Evolutionary conservation across 176 grass and related monocot genomes (phyloP).

Genomic region (Ensete glaucum): DNA sequence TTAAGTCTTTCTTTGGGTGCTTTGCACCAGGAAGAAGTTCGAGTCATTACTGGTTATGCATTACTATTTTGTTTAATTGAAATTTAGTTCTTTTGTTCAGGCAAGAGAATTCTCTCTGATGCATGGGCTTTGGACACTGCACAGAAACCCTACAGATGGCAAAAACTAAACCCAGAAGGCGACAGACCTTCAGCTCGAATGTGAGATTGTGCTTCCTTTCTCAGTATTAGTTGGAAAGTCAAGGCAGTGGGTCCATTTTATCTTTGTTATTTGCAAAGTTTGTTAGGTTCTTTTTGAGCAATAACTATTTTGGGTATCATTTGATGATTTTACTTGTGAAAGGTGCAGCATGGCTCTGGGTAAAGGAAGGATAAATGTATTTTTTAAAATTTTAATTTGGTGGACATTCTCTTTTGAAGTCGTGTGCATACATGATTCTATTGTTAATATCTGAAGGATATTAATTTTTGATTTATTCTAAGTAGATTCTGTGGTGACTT

Average conservation of each 20-base stretch:
- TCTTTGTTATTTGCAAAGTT: background rate
- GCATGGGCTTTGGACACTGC: conserved; percentile 94
- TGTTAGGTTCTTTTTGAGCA: background rate
- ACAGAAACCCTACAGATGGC: conserved; percentile 97
- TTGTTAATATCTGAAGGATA: too few relatives aligned
- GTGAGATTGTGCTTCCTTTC: conserved; percentile 35
- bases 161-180: conserved; percentile 92
- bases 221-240: background rate
- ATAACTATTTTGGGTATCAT: background rate
- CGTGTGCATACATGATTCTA: too few relatives aligned
- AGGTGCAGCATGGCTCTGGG: too few relatives aligned
- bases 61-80: background rate
- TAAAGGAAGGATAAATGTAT: too few relatives aligned
- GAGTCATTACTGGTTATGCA: background rate
- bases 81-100: conserved; percentile 28
- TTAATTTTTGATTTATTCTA: too few relatives aligned
- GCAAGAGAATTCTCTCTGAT: conserved; percentile 83
- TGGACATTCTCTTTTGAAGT: too few relatives aligned
- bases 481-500: too few relatives aligned
- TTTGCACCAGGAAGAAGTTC: background rate
- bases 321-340: background rate
- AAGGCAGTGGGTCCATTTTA: background rate
- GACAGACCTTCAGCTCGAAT: conserved; percentile 92
- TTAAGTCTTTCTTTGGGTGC: too few relatives aligned
- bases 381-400: too few relatives aligned